Evolutionary conservation across 2,329 filamentous ascomycete species (phyloP), one percentile per base, ranked within the genome.

Genomic region (Fusarium dimerum): DNA sequence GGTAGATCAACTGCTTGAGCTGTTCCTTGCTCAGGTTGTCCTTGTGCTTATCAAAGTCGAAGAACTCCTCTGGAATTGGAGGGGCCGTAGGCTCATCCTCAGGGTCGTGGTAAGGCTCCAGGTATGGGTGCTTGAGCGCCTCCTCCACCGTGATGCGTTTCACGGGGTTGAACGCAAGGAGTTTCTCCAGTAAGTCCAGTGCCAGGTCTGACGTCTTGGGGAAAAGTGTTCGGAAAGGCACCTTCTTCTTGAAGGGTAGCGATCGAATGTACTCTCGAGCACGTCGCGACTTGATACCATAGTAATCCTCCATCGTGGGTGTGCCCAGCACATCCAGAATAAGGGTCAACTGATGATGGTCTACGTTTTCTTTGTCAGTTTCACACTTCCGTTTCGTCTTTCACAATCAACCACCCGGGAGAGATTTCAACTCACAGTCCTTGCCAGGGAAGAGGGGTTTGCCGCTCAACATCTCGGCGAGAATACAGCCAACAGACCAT

Each of bases 31-130:
- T 97, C 69, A 99, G 77, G 67, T 88, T 94, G 74, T 99, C 94
- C 85, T 99, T 99, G 82, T 97, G 96, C 83, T 97, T 97, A 77
- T 99, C 94, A 74, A 99, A 99, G 76, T 99, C 94, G 72, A 99
- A 99, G 81, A 99, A 99, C 73, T 96, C 93, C 73, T 97, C 93
- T 18, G 94, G 94, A 67, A 99, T 99, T 18, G 94, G 92, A 41
- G 92, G 90, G 16, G 94, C 94, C 12, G 91, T 97, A 45, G 94
- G 94, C 81, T 99, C 94, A 71, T 99, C 94, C 70, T 97, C 94
- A 7, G 94, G 94, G 72, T 99, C 94, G 73, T 99, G 94, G 76
- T 99, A 99, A 6, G 94, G 94, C 79, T 99, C 94, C 34, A 99
- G 84, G 76, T 99, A 99, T 6, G 94, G 93, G 76, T 99, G 94